Evolutionary conservation across 1,139 yeast genomes (phyloP).

Genomic region (Magnusiomyces magnusii): DNA sequence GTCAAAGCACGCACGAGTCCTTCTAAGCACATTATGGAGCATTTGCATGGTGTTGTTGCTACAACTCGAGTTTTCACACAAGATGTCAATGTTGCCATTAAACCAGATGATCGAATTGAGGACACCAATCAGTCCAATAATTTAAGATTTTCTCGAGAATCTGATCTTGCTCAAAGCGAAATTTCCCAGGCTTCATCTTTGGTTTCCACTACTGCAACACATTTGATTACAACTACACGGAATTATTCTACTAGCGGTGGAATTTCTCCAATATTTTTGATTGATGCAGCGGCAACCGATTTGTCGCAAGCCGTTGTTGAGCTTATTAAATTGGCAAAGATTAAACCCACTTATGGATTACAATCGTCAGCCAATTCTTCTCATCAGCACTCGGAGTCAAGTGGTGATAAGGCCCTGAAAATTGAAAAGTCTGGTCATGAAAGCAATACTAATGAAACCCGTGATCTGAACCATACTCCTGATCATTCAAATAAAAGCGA

Average conservation of each 20-base stretch:
- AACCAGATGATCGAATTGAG: conserved; percentile 2
- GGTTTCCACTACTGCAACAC: conserved; percentile 67
- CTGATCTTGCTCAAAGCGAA: conserved; percentile 21
- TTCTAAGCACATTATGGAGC: conserved; percentile 22
- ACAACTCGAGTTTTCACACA: conserved; percentile 32
- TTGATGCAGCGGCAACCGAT: conserved; percentile 76
- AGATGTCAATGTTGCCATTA: conserved; percentile 36
- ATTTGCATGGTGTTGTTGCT: conserved; percentile 31
- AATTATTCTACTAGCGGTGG: conserved; percentile 60
- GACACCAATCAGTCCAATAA: not conserved
- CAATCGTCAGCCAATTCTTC: too few relatives aligned
- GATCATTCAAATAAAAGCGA: too few relatives aligned
- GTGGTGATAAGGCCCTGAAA: too few relatives aligned
- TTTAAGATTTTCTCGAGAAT: not conserved
- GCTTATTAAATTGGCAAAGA: conserved; percentile 49
- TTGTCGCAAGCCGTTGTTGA: conserved; percentile 68
- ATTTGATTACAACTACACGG: conserved; percentile 70
- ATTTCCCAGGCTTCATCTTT: conserved; percentile 32
- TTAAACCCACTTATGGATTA: conserved; percentile 29
- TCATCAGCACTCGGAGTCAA: too few relatives aligned
- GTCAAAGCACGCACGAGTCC: conserved; percentile 25
- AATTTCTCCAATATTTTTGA: conserved; percentile 60
- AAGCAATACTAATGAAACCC: not conserved
- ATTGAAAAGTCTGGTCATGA: not conserved
- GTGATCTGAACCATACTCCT: too few relatives aligned